Evolutionary conservation across 345 rosid species (phyloP), one percentile per base, ranked within the genome.

Genomic region (Kernera saxatilis): DNA sequence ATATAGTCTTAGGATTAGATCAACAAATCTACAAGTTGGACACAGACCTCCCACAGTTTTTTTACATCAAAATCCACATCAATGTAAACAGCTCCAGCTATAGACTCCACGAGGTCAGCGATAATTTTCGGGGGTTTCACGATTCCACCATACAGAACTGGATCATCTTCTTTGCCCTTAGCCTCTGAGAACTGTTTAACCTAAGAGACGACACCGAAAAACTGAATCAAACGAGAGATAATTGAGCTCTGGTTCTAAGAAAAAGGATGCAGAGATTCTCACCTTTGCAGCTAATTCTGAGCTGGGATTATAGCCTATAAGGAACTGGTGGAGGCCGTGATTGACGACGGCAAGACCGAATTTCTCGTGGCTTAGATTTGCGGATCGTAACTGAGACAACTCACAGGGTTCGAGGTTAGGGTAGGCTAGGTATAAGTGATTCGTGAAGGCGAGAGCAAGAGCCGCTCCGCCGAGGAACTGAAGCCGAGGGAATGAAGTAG

Each of bases 31-130:
- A n/a, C n/a, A n/a, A n/a, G n/a, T n/a, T n/a, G n/a, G n/a, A n/a
- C n/a, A n/a, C 60, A 17, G 33, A 89, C 96, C 89, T 73, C 67
- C 96, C 92, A 89, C 6, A 89, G 70, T 21, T 35, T 71, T 60
- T 56, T 61, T 13, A 85, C 82, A 75, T 87, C 80, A 46, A 78
- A 82, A 39, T 67, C 13, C 37, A 85, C 61, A 36, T 89, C 96
- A 6, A 87, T 35, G 39, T 78, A 89, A 27, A 89, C 39, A 8
- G 96, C 92, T 43, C 86, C 92, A 1, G 87, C 92, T 30, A 89
- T 43, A 36, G 91, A 77, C 49, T 82, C 91, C 8, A 87, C 80
- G 32, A 87, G 78, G 6, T 83, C 87, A 12, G 89, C 83, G 25
- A 89, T 83, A 30, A 85, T 40, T 74, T 78, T 85, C 0, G 92